Evolutionary conservation across 108 stramenopile genomes (phyloP).

Genomic region (Nitzschia inconspicua): DNA sequence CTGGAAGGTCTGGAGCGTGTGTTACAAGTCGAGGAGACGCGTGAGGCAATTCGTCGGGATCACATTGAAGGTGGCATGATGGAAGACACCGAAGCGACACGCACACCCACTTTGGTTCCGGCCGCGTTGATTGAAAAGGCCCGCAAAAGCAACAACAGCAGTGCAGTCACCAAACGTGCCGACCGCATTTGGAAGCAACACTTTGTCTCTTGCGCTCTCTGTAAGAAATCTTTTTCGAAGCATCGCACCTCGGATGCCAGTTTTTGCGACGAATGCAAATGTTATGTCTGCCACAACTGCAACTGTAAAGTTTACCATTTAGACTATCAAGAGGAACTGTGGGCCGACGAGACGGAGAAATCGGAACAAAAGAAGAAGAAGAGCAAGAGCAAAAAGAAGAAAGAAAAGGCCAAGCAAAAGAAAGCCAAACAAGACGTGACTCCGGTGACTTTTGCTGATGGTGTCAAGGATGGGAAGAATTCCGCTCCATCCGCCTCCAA

Average conservation of each 20-base stretch:
- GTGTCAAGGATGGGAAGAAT: neutral
- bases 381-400: conserved; percentile 88
- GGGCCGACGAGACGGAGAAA: conserved; percentile 81
- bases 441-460: conserved; percentile 3
- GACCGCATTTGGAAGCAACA: conserved; percentile 93
- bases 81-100: conserved; percentile 24
- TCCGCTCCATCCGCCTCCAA: neutral
- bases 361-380: conserved; percentile 81
- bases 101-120: conserved; percentile 58
- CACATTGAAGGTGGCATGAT: conserved; percentile 46
- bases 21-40: conserved; percentile 85
- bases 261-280: conserved; percentile 93
- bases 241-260: conserved; percentile 72
- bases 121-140: conserved; percentile 82
- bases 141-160: conserved; percentile 77
- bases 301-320: conserved; percentile 92
- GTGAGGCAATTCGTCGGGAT: conserved; percentile 50
- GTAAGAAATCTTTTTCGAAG: conserved; percentile 84
- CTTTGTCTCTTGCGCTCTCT: conserved; percentile 94
- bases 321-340: conserved; percentile 93
- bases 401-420: conserved; percentile 81
- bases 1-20: conserved; percentile 94
- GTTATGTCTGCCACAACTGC: conserved; percentile 90
- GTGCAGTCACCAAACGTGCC: conserved; percentile 84
- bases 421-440: conserved; percentile 44